Evolutionary conservation across 1,284 basidiomycete species (phyloP), one percentile per base, ranked within the genome.

Genomic region (Ustilago bromivora): DNA sequence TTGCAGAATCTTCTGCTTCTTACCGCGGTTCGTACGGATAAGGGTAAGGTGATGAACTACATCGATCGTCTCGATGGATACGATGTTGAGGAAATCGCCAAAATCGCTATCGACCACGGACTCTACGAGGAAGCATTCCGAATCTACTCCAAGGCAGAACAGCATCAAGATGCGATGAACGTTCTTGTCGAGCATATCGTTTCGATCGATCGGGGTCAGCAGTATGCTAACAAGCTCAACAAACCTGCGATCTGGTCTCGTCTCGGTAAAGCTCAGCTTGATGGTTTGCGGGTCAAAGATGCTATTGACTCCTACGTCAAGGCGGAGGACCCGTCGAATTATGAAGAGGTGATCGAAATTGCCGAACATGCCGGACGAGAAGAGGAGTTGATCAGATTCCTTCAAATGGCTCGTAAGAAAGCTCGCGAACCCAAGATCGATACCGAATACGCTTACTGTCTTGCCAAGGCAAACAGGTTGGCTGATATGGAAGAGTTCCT

Each of bases 271-370:
- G 97, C 97, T n/a, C 97, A 99, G 88, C 91, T 99, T 65, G 97
- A 99, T 87, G 97, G 97, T 81, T 90, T 99, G 70, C 93, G 97
- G 57, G 93, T 99, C 89, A 99, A 98, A 88, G 97, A 99, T 84
- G 92, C 97, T 46, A 98, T 99, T 83, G 94, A 99, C 87, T 98
- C 96, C 28, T 99, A 99, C 88, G 96, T 98, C 90, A 98, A 97
- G 89, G 96, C 97, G 17, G 93, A 95, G 83, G 97, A 99, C 87
- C 93, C 97, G 7, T 91, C 92, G 57, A 99, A 99, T 89, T 99
- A 94, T 83, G 89, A 90, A 32, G 97, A 99, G 87, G 95, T 99
- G 82, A 96, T 97, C 82, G 97, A 99, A 88, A 98, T 98, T 76
- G 92, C 96, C 61, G 93, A 92, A 86, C 94, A 92, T 76, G 96